These are phyloP conservation scores for Myxozyma geophila DNA, from an alignment of 805 yeast genomes.

Conservation along the genomic window DNA sequence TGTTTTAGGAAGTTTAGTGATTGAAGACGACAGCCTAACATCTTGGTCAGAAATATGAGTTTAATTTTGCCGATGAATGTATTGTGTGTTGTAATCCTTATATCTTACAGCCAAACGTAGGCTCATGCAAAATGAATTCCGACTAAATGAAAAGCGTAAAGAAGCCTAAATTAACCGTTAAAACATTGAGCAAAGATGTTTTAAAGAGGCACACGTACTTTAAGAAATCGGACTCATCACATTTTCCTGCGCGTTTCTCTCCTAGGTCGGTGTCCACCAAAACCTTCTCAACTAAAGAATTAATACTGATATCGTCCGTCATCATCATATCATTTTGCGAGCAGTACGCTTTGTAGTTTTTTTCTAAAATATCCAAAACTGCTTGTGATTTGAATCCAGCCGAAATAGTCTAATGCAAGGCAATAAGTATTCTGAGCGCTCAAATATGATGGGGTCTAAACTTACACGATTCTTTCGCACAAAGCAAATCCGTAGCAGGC, in stretches of 20 bases:
- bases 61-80: too few species aligned
- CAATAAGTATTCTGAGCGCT: background rate
- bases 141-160: constrained; percentile 94
- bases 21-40: too few species aligned
- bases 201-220: constrained; percentile 30
- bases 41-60: too few species aligned
- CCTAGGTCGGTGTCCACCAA: constrained; percentile 77
- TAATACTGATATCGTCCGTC: constrained; percentile 47
- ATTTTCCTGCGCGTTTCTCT: constrained; percentile 88
- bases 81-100: background rate
- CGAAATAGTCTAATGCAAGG: constrained; percentile 59
- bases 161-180: constrained; percentile 45
- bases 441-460: background rate
- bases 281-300: constrained; percentile 70
- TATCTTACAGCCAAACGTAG: too few species aligned
- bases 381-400: constrained; percentile 89
- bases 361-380: constrained; percentile 78
- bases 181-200: constrained; percentile 37
- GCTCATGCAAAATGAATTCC: constrained; percentile 92
- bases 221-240: constrained; percentile 94
- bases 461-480: constrained; percentile 79
- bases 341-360: constrained; percentile 82
- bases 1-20: too few species aligned
- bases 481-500: constrained; percentile 85
- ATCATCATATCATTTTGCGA: constrained; percentile 53